Base-by-base conservation (phyloP, 2,329 filamentous ascomycete species). In the Elsinoe necatrix region DNA sequence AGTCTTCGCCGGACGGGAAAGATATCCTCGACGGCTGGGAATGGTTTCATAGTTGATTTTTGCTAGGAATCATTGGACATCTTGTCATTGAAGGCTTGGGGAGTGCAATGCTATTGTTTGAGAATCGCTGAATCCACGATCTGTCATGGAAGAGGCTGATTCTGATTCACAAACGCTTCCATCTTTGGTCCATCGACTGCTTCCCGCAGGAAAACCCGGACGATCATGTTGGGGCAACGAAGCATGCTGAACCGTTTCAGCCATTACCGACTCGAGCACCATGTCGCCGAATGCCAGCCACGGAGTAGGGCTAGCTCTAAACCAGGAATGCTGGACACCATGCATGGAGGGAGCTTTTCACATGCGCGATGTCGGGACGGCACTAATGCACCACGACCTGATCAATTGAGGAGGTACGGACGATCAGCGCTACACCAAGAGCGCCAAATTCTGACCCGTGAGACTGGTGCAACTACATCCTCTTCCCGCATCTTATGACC, bases 151-250 rank as follows among this genome's bases (percentile, higher is more conserved):
- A 37, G 41, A 50, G 45, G 25, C 45, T 35, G 48, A 29, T 37
- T 52, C 48, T 25, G 48, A 37, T 11, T 34, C 29, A 37, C 48
- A 31, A 39, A 35, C 48, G 25, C 45, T 31, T 4, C 45, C 48
- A 52, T 52, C 48, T 35, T 20, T 52, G 48, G 48, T 35, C 29
- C 48, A 39, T 52, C 48, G n/a, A 45, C 48, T 29, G 25, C 18
- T 52, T 39, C 31, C 48, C 48, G 48, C 25, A 39, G 12, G 48
- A 31, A 37, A 20, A 52, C 29, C 48, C 34, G 20, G 48, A 23
- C 34, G 48, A 52, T 52, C 48, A 52, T 25, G 29, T 37, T 21
- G 48, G 48, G 20, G 16, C 7, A 52, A 9, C 23, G 18, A 29
- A 39, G 31, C 48, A 20, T 14, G 31, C 25, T 37, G 48, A 23